Conservation (phyloP, 352 stramenopile genomes). For the Phytophthora fragariaefolia region DNA sequence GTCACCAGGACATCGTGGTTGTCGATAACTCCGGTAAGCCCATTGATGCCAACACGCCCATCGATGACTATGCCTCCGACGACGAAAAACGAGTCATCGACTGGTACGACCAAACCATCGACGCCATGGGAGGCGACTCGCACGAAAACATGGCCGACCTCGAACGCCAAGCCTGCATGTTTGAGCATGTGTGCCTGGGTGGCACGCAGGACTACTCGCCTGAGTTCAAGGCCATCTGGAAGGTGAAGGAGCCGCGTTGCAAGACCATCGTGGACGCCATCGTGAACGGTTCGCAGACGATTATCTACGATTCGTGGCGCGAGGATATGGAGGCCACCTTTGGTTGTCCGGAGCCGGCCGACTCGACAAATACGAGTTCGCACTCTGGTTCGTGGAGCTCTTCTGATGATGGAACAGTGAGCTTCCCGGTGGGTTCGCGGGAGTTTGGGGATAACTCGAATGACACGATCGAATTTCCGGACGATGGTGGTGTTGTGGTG, state of each 20-base stretch:
- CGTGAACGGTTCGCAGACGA: constrained; percentile 35
- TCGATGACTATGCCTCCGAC: constrained; percentile 34
- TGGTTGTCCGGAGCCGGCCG: constrained; percentile 43
- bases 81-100: constrained; percentile 43
- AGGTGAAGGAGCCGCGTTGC: constrained; percentile 45
- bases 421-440: neutral
- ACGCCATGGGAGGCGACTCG: constrained; percentile 40
- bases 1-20: constrained; percentile 26
- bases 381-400: constrained; percentile 7
- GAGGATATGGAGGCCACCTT: constrained; percentile 46
- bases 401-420: neutral
- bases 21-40: constrained; percentile 20
- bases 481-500: neutral
- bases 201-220: constrained; percentile 50
- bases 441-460: constrained; percentile 16
- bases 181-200: constrained; percentile 60
- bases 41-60: constrained; percentile 9
- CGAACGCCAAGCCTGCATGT: constrained; percentile 64
- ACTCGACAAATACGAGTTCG: constrained; percentile 16
- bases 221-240: constrained; percentile 59
- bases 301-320: constrained; percentile 45
- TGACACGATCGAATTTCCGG: constrained; percentile 32
- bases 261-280: constrained; percentile 60
- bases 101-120: constrained; percentile 56
- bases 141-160: constrained; percentile 54